Conservation (phyloP, 2,329 filamentous ascomycete genomes). For the Rhynchosporium agropyri region DNA sequence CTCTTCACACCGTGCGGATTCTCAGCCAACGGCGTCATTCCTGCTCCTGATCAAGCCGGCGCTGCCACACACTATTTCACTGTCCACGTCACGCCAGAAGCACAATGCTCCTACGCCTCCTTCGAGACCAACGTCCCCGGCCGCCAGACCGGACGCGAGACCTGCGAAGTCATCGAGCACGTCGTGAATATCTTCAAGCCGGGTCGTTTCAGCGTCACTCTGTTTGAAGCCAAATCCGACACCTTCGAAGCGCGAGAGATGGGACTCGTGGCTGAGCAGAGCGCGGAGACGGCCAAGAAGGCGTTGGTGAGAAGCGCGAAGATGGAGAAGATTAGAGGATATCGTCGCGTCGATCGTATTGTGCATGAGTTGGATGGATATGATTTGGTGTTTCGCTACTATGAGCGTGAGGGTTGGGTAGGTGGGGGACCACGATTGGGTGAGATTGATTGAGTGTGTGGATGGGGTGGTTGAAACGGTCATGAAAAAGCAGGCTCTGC, state of each 20-base stretch:
- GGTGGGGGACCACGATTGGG: slow-evolving; percentile 40
- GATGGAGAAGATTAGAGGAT: slow-evolving; percentile 77
- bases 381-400: slow-evolving; percentile 94
- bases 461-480: background rate
- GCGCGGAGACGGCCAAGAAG: slow-evolving; percentile 44
- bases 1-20: slow-evolving; percentile 96
- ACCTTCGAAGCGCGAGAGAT: slow-evolving; percentile 37
- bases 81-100: slow-evolving; percentile 96
- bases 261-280: slow-evolving; percentile 43
- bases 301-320: slow-evolving; percentile 49
- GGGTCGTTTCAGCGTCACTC: slow-evolving; percentile 93
- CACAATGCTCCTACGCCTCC: slow-evolving; percentile 94
- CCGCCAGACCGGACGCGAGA: slow-evolving; percentile 83
- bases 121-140: slow-evolving; percentile 98
- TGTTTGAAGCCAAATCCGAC: slow-evolving; percentile 83
- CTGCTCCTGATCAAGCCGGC: slow-evolving; percentile 64
- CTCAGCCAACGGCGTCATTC: slow-evolving; percentile 94
- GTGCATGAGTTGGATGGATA: slow-evolving; percentile 98
- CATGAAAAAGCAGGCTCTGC: background rate
- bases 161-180: slow-evolving; percentile 87
- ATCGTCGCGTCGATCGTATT: slow-evolving; percentile 88
- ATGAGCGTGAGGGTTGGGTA: slow-evolving; percentile 81
- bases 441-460: slow-evolving; percentile 35
- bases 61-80: slow-evolving; percentile 83
- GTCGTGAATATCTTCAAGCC: slow-evolving; percentile 96